Conservation (phyloP, 306 rosid genomes). For the Prunus mume region DNA sequence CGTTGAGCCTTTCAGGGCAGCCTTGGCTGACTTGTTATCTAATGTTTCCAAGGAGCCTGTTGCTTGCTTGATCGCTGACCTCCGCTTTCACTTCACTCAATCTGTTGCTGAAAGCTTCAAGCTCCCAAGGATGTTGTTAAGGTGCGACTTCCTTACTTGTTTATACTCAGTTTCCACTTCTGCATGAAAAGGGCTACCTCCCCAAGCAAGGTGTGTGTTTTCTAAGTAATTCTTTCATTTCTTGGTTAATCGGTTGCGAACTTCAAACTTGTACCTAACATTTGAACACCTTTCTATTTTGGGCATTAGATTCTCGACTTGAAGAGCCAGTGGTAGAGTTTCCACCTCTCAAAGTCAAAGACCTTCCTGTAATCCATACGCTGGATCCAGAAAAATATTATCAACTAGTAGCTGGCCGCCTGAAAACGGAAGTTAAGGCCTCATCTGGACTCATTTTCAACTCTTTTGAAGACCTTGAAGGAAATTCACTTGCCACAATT, state of each 20-base stretch:
- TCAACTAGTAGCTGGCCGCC: neutral
- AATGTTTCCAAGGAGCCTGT: slow-evolving; percentile 24
- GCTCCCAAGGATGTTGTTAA: slow-evolving; percentile 37
- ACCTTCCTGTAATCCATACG: slow-evolving; percentile 23
- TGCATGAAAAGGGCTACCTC: too few species aligned
- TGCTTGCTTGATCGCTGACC: slow-evolving; percentile 41
- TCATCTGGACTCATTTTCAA: slow-evolving; percentile 58
- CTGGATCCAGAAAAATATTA: slow-evolving; percentile 18
- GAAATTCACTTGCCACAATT: slow-evolving; percentile 22
- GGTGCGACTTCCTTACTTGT: slow-evolving; percentile 22
- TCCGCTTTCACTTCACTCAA: slow-evolving; percentile 25
- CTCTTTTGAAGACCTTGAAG: slow-evolving; percentile 49
- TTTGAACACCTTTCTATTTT: neutral
- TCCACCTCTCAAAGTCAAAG: slow-evolving; percentile 45
- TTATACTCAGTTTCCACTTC: slow-evolving; percentile 26
- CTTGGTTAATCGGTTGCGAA: too few species aligned
- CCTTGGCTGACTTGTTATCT: slow-evolving; percentile 16
- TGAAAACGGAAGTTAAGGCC: slow-evolving; percentile 25
- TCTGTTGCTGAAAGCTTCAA: slow-evolving; percentile 24
- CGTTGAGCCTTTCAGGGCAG: slow-evolving; percentile 19
- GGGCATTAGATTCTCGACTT: slow-evolving; percentile 21
- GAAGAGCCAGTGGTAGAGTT: slow-evolving; percentile 38
- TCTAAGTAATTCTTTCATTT: too few species aligned
- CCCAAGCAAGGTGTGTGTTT: too few species aligned
- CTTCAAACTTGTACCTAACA: too few species aligned